phyloP scores from a whole-genome alignment of 805 yeast species.

The Candida andamanensis region DNA sequence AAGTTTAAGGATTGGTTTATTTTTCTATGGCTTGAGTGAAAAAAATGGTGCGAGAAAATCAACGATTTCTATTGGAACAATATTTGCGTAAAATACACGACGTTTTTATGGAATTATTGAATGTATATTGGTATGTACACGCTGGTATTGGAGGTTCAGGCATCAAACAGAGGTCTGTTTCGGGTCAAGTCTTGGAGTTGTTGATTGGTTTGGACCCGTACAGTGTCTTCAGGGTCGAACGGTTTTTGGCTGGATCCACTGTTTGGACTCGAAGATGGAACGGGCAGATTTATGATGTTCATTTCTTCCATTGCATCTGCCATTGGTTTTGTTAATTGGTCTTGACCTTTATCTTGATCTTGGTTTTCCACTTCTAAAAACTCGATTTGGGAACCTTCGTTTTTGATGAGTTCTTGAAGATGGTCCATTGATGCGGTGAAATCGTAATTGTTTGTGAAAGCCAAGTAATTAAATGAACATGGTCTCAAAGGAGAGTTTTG shows the following conservation, averaged over 20 bases:
- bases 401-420: conserved; percentile 1
- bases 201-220: too few species aligned
- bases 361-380: conserved; percentile 1
- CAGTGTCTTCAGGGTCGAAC: too few species aligned
- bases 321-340: conserved; percentile 1
- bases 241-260: not conserved
- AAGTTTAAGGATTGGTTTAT: too few species aligned
- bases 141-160: too few species aligned
- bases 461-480: conserved; percentile 15
- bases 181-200: too few species aligned
- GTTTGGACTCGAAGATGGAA: not conserved
- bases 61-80: too few species aligned
- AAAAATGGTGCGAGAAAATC: conserved; percentile 18
- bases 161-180: too few species aligned
- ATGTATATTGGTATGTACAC: too few species aligned
- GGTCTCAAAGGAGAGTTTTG: conserved; percentile 14
- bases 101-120: too few species aligned
- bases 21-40: conserved; percentile 5
- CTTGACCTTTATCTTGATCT: not conserved
- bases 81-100: too few species aligned
- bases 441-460: conserved; percentile 6
- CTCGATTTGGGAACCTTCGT: conserved; percentile 1
- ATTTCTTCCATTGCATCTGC: conserved; percentile 1
- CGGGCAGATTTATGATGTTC: conserved; percentile 1
- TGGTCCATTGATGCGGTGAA: not conserved